Conservation (phyloP, 2,329 filamentous ascomycete genomes). For the Alternaria dauci region DNA sequence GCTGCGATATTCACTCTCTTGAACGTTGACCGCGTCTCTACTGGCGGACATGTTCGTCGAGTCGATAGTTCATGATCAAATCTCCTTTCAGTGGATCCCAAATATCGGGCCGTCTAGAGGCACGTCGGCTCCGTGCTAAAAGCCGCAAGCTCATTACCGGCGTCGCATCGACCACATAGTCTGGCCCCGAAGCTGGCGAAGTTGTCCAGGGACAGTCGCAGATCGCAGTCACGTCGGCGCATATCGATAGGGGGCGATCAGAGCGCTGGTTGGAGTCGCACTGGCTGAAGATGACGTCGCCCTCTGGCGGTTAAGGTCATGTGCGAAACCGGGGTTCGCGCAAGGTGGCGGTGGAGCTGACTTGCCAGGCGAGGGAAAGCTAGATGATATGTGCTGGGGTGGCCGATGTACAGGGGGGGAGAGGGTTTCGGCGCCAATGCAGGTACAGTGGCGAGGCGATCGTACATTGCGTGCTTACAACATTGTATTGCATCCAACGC, state of each 20-base stretch:
- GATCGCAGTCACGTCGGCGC: slow-evolving; percentile 3
- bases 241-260: slow-evolving; percentile 8
- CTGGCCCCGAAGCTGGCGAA: slow-evolving; percentile 13
- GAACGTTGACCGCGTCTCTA: background rate
- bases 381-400: slow-evolving; percentile 14
- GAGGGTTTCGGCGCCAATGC: background rate
- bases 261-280: background rate
- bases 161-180: slow-evolving; percentile 23
- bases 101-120: slow-evolving; percentile 16
- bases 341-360: slow-evolving; percentile 1
- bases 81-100: slow-evolving; percentile 18
- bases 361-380: background rate
- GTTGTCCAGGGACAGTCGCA: slow-evolving; percentile 1
- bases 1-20: background rate
- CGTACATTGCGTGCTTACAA: background rate
- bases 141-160: slow-evolving; percentile 21
- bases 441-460: background rate
- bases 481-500: slow-evolving; percentile 6
- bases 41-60: background rate
- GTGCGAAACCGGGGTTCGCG: slow-evolving; percentile 23
- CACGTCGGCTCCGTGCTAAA: slow-evolving; percentile 19
- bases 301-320: slow-evolving; percentile 16
- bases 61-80: background rate
- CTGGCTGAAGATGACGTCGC: slow-evolving; percentile 26
- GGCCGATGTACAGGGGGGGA: slow-evolving; percentile 12